Evolutionary conservation across 1,284 basidiomycete genomes (phyloP).

Genomic region (Wallemia mellicola): DNA sequence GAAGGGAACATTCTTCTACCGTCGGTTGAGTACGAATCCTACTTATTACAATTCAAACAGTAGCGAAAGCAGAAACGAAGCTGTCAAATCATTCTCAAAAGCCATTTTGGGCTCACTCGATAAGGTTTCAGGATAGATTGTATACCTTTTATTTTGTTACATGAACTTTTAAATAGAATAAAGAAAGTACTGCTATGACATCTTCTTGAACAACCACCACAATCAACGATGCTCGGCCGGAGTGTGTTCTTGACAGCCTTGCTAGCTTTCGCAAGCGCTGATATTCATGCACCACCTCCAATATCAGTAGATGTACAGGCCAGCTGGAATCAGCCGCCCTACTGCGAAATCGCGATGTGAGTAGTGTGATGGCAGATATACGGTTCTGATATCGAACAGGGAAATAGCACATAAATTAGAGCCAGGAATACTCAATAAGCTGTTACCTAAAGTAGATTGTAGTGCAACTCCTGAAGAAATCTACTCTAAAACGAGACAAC

Average conservation of each 20-base stretch:
- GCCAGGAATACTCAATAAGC: background rate
- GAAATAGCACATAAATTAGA: background rate
- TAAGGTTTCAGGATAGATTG: no score
- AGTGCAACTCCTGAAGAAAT: background rate
- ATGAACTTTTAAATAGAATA: no score
- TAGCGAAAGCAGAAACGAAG: background rate
- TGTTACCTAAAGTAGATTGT: background rate
- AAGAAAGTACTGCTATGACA: no score
- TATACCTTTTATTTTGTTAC: no score
- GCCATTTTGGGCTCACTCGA: no score
- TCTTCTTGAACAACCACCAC: no score
- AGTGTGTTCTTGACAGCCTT: no score
- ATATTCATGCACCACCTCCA: background rate
- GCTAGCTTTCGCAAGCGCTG: background rate
- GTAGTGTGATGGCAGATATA: background rate
- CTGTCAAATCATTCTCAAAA: no score
- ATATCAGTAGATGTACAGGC: background rate
- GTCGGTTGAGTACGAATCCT: constrained; percentile 47
- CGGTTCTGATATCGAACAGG: background rate
- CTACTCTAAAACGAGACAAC: background rate
- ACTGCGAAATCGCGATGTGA: background rate
- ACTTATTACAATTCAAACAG: constrained; percentile 48
- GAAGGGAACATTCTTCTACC: constrained; percentile 49
- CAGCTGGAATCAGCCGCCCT: background rate
- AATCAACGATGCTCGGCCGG: no score